phyloP scores from a whole-genome alignment of 2,329 filamentous ascomycete genomes.

The Ceratocystis colombiana region DNA sequence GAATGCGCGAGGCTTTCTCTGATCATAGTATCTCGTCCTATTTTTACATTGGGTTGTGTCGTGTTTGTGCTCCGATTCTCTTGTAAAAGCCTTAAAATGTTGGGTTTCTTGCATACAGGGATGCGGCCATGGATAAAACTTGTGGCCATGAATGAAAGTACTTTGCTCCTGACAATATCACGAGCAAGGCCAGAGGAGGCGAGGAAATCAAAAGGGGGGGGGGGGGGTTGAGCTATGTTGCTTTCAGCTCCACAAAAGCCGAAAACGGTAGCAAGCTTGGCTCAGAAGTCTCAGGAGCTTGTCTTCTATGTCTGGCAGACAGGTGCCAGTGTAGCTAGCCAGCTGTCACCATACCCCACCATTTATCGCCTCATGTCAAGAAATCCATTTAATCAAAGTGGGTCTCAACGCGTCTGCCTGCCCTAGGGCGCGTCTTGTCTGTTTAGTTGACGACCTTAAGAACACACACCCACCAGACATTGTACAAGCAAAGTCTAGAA shows the following conservation, averaged over 20 bases:
- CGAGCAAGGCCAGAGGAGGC: background rate
- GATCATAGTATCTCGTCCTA: background rate
- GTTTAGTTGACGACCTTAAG: background rate
- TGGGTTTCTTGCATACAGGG: background rate
- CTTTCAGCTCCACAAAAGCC: background rate
- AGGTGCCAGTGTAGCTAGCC: background rate
- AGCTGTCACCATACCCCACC: constrained; percentile 3
- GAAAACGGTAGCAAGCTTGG: background rate
- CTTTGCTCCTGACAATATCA: background rate
- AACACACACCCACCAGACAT: background rate
- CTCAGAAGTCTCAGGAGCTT: background rate
- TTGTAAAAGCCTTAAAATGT: background rate
- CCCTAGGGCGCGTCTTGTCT: background rate
- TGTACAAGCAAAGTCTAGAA: background rate
- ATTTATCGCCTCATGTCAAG: background rate
- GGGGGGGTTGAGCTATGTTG: background rate
- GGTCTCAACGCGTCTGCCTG: constrained; percentile 10
- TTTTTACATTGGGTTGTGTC: background rate
- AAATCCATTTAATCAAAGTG: constrained; percentile 13
- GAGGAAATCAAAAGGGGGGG: background rate
- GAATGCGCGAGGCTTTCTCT: no score
- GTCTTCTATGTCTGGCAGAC: background rate
- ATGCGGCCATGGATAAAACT: background rate
- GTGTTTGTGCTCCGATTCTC: background rate
- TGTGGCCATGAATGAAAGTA: background rate